A percentile compares a stretch with the other conserved stretches of the same genome.
Evolutionary conservation across 257 asterid genomes (phyloP).

Genomic region (Lantana camara): DNA sequence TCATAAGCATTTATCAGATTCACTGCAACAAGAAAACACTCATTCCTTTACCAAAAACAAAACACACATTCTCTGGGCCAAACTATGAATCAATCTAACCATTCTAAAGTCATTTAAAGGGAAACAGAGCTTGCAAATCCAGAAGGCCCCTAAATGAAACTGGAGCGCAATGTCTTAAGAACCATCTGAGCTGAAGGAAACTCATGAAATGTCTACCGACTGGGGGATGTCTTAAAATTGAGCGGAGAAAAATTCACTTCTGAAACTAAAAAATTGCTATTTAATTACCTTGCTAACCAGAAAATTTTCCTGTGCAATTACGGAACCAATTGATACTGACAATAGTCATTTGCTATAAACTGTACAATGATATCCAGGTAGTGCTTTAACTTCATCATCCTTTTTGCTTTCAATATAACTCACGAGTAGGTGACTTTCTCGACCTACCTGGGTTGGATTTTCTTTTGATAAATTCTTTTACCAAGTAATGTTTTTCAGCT

Average conservation of each 20-base stretch:
- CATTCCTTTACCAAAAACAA: no score
- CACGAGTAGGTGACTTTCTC: no score
- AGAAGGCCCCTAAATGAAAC: not conserved
- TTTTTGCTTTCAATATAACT: no score
- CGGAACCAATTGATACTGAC: not conserved
- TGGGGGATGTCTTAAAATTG: not conserved
- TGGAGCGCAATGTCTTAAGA: not conserved
- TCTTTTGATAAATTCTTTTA: no score
- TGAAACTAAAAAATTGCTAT: not conserved
- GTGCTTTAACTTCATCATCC: no score
- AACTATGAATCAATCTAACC: not conserved
- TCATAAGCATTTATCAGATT: not conserved
- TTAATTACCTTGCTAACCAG: not conserved
- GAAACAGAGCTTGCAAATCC: not conserved
- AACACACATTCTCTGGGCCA: not conserved
- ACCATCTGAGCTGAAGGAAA: not conserved
- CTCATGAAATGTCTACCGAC: not conserved
- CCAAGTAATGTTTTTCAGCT: not conserved
- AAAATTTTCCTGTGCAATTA: not conserved
- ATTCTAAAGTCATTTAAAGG: not conserved
- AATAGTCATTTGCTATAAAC: not conserved
- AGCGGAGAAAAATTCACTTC: no score
- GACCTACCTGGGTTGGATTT: no score
- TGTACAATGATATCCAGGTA: no score
- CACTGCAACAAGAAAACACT: not conserved